Evolutionary conservation across 352 stramenopile genomes (phyloP), one percentile per base, ranked within the genome.

Genomic region (Pythium plurisporium): DNA sequence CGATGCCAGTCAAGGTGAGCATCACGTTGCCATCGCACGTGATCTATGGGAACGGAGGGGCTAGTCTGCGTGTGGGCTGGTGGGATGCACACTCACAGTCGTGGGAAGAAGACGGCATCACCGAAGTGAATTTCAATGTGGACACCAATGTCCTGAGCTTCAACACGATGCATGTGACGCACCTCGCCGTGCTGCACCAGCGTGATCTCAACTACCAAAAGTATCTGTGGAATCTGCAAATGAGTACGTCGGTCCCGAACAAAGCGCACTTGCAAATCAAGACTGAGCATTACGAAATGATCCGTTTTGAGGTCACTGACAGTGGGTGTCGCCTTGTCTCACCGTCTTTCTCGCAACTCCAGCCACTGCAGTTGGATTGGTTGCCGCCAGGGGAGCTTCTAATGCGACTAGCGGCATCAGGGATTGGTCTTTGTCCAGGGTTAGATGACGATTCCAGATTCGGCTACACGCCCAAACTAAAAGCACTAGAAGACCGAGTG

Each of bases 71-170:
- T 2, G 73, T 93, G 4, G 82, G 79, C 27, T 90, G 79, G 79
- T 93, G 80, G 79, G 72, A 91, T 47, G 6, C 64, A 20, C 62
- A 69, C 15, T 49, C 48, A 23, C 62, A 83, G 56, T 68, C 54
- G 45, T 91, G 80, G 82, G 67, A 86, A 36, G 78, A 93, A 64
- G 82, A 93, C 45, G 82, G 82, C n/a, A 73, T 93, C 48, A 79
- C 71, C 4, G 82, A 91, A 19, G 61, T 91, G 11, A 30, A 72
- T 0, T 82, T 82, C 45, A 60, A 79, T 46, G 52, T 74, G 22
- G 79, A 91, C 26, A 87, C 73, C 0, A 80, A 79, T 52, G 63
- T 70, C 4, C 62, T 93, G 22, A 84, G 55, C 47, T 91, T 93
- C 64, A 88, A 69, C 26, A 90, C 80, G 2, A 75, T 91, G 63